A percentile compares a stretch with the other conserved stretches of the same genome.
These are phyloP conservation scores for Reutealis trisperma DNA, from an alignment of 345 rosid species.

Conservation along the genomic window DNA sequence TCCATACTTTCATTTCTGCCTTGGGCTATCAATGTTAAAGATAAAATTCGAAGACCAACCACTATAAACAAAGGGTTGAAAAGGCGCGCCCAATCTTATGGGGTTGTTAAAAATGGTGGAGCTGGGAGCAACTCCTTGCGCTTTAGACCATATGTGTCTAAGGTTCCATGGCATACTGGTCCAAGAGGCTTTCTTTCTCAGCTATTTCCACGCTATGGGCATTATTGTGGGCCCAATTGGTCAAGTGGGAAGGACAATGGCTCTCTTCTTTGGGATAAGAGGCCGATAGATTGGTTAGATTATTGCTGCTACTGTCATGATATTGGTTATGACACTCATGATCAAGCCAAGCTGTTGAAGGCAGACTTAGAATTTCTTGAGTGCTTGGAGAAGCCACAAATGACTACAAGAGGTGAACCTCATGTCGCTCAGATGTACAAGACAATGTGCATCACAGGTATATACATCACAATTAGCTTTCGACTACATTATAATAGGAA, in stretches of 20 bases:
- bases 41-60: conserved; percentile 44
- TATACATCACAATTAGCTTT: not conserved
- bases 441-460: conserved; percentile 92
- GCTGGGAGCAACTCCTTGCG: conserved; percentile 41
- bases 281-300: conserved; percentile 97
- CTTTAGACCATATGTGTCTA: conserved; percentile 87
- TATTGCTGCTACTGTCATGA: conserved; percentile 98
- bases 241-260: conserved; percentile 94
- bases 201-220: conserved; percentile 90
- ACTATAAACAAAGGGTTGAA: conserved; percentile 63
- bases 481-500: not conserved
- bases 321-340: conserved; percentile 89
- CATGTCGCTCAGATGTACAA: conserved; percentile 65
- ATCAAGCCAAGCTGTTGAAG: conserved; percentile 78
- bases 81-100: conserved; percentile 42
- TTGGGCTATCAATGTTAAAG: conserved; percentile 36
- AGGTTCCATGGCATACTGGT: conserved; percentile 98
- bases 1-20: conserved; percentile 60
- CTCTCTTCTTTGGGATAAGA: conserved; percentile 79
- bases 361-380: conserved; percentile 88
- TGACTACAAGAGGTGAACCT: conserved; percentile 62
- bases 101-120: conserved; percentile 22
- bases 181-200: conserved; percentile 83
- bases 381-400: conserved; percentile 77
- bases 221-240: conserved; percentile 99